These are phyloP conservation scores for Cajanus cajan DNA, from an alignment of 306 rosid genomes.

Conservation along the genomic window DNA sequence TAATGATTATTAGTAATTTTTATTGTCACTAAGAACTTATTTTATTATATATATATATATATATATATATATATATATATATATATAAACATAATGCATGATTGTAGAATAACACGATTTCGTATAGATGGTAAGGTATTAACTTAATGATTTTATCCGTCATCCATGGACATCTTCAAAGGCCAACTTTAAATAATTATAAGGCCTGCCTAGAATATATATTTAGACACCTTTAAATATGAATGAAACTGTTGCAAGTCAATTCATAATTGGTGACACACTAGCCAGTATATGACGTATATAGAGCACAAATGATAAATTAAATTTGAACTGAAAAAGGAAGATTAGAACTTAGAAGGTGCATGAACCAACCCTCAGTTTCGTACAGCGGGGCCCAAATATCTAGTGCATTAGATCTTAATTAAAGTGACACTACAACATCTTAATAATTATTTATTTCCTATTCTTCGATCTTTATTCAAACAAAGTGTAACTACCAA, in stretches of 20 bases:
- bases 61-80: no score
- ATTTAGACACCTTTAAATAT: neutral
- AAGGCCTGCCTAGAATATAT: no score
- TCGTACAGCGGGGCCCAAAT: slow-evolving; percentile 33
- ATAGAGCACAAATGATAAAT: neutral
- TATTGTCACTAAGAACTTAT: no score
- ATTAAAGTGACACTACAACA: neutral
- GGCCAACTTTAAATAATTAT: no score
- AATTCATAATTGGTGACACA: neutral
- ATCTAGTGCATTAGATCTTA: neutral
- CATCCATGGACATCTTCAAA: no score
- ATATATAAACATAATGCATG: no score
- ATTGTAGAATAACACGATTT: no score
- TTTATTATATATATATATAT: no score
- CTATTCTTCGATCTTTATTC: neutral
- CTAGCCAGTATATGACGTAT: neutral
- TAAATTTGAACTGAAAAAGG: neutral
- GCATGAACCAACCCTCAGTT: slow-evolving; percentile 13
- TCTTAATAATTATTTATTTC: neutral
- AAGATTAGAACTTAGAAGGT: neutral
- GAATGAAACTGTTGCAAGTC: slow-evolving; percentile 1
- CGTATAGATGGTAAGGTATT: no score
- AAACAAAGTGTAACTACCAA: no score
- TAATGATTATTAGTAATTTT: no score
- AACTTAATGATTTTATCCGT: no score